These are phyloP conservation scores for Logfia minima DNA, from an alignment of 129 eudicot species.

Conservation along the genomic window DNA sequence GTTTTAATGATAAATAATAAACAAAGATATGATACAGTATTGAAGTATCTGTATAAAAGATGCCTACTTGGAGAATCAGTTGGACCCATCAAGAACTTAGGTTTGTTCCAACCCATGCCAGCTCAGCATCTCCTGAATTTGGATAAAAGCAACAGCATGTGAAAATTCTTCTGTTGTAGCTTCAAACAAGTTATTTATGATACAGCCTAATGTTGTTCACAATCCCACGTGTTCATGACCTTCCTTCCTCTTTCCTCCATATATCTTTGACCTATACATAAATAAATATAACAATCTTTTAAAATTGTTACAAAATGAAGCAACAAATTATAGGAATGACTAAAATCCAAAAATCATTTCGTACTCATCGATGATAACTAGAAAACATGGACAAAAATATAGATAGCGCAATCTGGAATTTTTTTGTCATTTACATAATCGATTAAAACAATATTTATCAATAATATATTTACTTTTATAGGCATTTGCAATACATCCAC, in stretches of 20 bases:
- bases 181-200: conserved; percentile 31
- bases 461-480: too few relatives aligned
- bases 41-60: conserved; percentile 27
- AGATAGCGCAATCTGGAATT: neutral
- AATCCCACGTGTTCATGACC: conserved; percentile 39
- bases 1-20: conserved; percentile 17
- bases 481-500: neutral
- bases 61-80: conserved; percentile 39
- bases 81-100: conserved; percentile 30
- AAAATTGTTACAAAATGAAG: neutral
- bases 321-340: neutral
- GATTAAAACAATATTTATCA: neutral
- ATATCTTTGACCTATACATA: conserved; percentile 18
- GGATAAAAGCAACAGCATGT: conserved; percentile 38
- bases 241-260: conserved; percentile 31
- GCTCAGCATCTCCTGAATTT: conserved; percentile 37
- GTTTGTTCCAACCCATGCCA: conserved; percentile 40
- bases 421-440: neutral
- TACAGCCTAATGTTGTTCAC: conserved; percentile 30
- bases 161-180: conserved; percentile 31
- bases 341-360: conserved; percentile 5
- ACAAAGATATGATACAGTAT: conserved; percentile 25
- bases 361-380: neutral
- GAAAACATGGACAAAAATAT: neutral
- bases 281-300: conserved; percentile 8